Evolutionary conservation across 2,329 filamentous ascomycete species (phyloP), one percentile per base, ranked within the genome.

Genomic region (Monosporascus sp.): DNA sequence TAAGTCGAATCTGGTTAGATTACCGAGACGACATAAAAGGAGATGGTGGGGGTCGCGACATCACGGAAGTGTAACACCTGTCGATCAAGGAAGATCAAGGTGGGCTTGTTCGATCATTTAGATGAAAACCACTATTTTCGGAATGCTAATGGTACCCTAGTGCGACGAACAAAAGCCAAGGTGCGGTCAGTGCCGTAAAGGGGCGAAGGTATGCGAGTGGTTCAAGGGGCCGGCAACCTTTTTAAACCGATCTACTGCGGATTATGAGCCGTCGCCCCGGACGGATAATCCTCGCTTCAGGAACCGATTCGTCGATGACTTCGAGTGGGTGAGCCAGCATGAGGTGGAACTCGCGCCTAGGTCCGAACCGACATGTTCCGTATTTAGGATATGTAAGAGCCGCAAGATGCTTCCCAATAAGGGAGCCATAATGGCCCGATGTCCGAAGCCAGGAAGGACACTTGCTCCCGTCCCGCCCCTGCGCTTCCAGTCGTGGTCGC

Each of bases 81-180:
- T 43, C 55, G 48, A 50, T 54, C 38, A 43, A 62, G 54, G 48
- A 62, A 62, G 48, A 58, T 60, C 46, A 62, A 62, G 55, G 60
- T 62, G 37, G 41, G 47, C n/a, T 18, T 17, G 5, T 17, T 14
- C 37, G 35, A 38, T 44, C 15, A 2, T 11, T 7, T 24, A 24
- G n/a, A 6, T 48, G 4, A 20, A 6, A 14, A 24, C 11, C 43
- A 24, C 26, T 35, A 11, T 17, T 31, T n/a, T 47, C n/a, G 17
- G 26, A 43, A 45, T 26, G 4, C 38, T 26, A 17, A 49, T 24
- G 18, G 17, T 7, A 22, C 7, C 3, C 5, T 47, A 62, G 60
- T 62, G 60, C 43, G 58, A 62, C 50, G 50, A 59, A 50, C 50
- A 54, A 43, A 58, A 38, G 37, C 58, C 57, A 8, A 37, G 48